These are phyloP conservation scores for Trichosphaerium sp. DNA, from an alignment of 78 protist genomes.

Conservation along the genomic window DNA sequence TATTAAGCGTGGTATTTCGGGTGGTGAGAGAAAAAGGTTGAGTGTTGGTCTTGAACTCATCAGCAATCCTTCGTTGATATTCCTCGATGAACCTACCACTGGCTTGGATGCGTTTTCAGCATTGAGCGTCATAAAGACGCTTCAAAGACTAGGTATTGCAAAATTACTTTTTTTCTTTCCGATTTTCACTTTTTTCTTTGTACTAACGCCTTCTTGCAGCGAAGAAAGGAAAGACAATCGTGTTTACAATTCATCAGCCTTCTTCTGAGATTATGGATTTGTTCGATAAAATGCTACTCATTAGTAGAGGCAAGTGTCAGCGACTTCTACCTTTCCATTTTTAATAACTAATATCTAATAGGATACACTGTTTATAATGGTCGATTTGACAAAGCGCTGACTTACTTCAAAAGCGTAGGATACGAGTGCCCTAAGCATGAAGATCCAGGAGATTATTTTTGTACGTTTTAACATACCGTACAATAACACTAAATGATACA, in stretches of 20 bases:
- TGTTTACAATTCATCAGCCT: conserved; percentile 75
- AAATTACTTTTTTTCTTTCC: neutral
- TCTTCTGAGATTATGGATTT: conserved; percentile 49
- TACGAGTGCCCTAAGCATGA: too few species aligned
- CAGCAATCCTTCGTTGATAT: conserved; percentile 47
- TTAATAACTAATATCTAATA: too few species aligned
- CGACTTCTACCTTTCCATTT: too few species aligned
- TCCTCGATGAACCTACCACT: conserved; percentile 74
- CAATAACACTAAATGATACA: too few species aligned
- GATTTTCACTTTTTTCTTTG: neutral
- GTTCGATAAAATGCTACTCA: conserved; percentile 53
- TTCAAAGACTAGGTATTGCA: neutral
- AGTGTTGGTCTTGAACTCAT: conserved; percentile 59
- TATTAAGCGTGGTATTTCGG: conserved; percentile 74
- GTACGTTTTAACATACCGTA: too few species aligned
- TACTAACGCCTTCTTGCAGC: conserved; percentile 11
- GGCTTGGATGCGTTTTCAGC: conserved; percentile 54
- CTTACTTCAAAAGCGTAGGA: too few species aligned
- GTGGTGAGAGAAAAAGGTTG: conserved; percentile 75
- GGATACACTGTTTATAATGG: too few species aligned
- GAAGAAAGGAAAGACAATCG: conserved; percentile 30
- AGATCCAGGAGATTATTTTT: too few species aligned
- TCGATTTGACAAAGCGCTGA: too few species aligned
- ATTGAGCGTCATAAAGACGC: neutral
- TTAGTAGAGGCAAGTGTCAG: conserved; percentile 48